Conservation (phyloP, 1,284 basidiomycete genomes). For the Leccinum pachyderme region DNA sequence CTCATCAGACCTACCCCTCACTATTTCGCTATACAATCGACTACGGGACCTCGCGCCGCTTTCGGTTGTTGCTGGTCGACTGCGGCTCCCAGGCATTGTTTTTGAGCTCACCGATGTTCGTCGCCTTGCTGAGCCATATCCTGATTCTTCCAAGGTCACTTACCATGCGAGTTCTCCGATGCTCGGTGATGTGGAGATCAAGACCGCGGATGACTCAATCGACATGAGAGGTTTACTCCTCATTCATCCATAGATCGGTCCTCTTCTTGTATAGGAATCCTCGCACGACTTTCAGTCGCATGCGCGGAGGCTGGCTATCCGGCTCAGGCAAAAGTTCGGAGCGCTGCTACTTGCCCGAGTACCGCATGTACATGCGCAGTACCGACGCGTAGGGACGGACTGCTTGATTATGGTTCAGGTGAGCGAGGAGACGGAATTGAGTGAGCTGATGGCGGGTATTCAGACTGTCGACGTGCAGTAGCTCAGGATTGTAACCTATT, state of each 20-base stretch:
- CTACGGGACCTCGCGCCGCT: background rate
- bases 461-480: conserved; percentile 10
- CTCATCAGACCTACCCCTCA: background rate
- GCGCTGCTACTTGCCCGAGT: conserved; percentile 6
- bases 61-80: background rate
- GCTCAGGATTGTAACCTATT: background rate
- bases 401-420: conserved; percentile 4
- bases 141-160: background rate
- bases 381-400: conserved; percentile 9
- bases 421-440: background rate
- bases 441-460: background rate
- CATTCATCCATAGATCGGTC: conserved; percentile 12
- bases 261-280: conserved; percentile 4
- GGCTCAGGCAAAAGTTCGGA: conserved; percentile 7
- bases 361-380: background rate
- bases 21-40: background rate
- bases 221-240: background rate
- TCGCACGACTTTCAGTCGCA: background rate
- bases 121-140: background rate
- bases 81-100: conserved; percentile 7
- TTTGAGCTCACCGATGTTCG: conserved; percentile 5
- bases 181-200: conserved; percentile 6
- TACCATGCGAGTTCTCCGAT: conserved; percentile 1
- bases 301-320: conserved; percentile 1
- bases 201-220: conserved; percentile 1